Evolutionary conservation across 257 asterid genomes (phyloP), one percentile per base, ranked within the genome.

Genomic region (Agastache rugosa): DNA sequence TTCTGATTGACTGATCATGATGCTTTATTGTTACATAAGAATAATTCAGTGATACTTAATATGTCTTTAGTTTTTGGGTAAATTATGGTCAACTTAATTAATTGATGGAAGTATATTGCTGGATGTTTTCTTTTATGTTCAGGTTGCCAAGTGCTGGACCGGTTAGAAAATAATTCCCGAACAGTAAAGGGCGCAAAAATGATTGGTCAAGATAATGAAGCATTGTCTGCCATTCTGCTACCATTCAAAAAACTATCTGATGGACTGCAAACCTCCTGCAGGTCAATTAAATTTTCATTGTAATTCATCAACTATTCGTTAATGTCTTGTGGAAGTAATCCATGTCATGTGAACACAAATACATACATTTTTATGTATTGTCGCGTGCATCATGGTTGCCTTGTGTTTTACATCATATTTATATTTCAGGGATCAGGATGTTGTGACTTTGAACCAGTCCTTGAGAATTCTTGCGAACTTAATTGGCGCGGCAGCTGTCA

Each of bases 201-300:
- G 70, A 92, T 95, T 81, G 97, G 92, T 54, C 88, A 90, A 86
- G 98, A 95, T 77, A 90, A 88, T 80, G 96, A 89, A 80, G 89
- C 96, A 75, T 82, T 95, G 81, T 78, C 96, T 41, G 89, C 85
- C 81, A 77, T 88, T 80, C 83, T 95, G 83, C 84, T 86, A 71
- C 99, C 98, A 19, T 61, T 95, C 41, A 90, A 83, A 81, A 83
- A 81, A 41, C 82, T 88, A 79, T 77, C 78, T 59, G 86, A 82
- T 55, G 91, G 81, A 76, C 80, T 87, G 53, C 82, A 85, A 59
- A 81, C 75, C 67, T 82, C 91, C 58, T 78, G 77, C 87, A 81
- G 92, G 99, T 92, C 81, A 80, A 59, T 73, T 42, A 69, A 25
- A 51, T 67, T 67, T 56, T 66, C 41, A 42, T 41, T 44, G 22